Evolutionary conservation across 257 asterid species (phyloP).

Genomic region (Salvia rosmarinus): DNA sequence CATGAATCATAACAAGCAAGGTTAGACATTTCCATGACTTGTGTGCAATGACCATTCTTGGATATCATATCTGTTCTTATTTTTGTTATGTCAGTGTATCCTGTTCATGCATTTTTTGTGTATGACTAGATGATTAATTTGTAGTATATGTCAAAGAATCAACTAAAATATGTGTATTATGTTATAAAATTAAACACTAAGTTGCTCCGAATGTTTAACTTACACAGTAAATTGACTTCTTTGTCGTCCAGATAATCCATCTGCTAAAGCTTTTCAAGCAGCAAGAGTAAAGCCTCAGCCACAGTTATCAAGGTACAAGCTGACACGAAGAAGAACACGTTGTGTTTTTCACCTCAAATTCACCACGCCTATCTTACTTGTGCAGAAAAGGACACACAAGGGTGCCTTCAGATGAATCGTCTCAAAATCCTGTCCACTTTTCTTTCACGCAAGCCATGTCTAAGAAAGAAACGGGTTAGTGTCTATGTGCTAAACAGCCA

Average conservation of each 20-base stretch:
- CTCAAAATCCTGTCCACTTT: conserved; percentile 48
- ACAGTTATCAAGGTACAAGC: conserved; percentile 43
- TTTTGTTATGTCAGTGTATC: too few relatives aligned
- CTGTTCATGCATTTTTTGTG: neutral
- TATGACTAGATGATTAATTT: neutral
- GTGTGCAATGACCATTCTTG: too few relatives aligned
- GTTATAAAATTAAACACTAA: neutral
- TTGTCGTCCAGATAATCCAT: conserved; percentile 39
- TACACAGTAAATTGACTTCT: neutral
- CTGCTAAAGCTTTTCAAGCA: conserved; percentile 48
- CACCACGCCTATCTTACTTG: neutral
- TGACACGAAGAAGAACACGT: neutral
- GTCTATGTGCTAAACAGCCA: neutral
- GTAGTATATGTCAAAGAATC: neutral
- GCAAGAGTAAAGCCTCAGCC: conserved; percentile 40
- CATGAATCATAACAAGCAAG: conserved; percentile 41
- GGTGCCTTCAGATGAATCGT: conserved; percentile 37
- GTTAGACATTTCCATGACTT: conserved; percentile 30
- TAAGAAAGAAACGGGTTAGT: conserved; percentile 55
- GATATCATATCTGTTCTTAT: conserved; percentile 1
- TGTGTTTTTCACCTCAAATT: neutral
- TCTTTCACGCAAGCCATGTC: conserved; percentile 56
- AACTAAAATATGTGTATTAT: neutral
- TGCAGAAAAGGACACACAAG: conserved; percentile 53
- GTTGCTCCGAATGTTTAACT: neutral